These are phyloP conservation scores for Naganishia friedmannii DNA, from an alignment of 768 basidiomycete genomes.

Conservation along the genomic window DNA sequence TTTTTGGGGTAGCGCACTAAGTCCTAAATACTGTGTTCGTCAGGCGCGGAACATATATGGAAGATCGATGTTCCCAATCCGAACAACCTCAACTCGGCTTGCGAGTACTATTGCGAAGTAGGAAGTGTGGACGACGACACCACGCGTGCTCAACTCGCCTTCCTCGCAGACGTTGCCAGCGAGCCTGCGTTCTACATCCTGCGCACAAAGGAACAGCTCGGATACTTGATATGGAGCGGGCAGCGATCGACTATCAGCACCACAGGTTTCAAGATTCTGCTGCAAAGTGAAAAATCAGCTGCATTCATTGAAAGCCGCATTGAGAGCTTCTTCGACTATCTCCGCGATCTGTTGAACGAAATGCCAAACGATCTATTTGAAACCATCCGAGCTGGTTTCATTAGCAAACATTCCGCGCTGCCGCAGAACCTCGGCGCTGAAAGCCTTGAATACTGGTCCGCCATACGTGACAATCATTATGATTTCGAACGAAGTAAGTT, in stretches of 20 bases:
- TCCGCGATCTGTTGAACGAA: conserved; percentile 64
- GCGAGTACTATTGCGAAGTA: conserved; percentile 80
- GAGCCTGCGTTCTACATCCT: conserved; percentile 89
- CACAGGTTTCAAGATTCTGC: conserved; percentile 72
- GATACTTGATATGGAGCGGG: conserved; percentile 71
- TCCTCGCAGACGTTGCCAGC: conserved; percentile 76
- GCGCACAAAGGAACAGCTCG: conserved; percentile 90
- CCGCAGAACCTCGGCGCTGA: conserved; percentile 87
- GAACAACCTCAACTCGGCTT: conserved; percentile 77
- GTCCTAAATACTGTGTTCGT: too few relatives aligned
- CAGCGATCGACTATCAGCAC: conserved; percentile 62
- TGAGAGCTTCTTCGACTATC: conserved; percentile 76
- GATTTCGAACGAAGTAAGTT: conserved; percentile 81
- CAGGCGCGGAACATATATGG: conserved; percentile 71
- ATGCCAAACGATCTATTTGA: conserved; percentile 72
- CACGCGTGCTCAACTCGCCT: conserved; percentile 65
- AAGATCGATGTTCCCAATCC: conserved; percentile 69
- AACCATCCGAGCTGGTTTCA: conserved; percentile 72
- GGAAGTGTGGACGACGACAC: conserved; percentile 66
- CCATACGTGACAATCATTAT: conserved; percentile 73
- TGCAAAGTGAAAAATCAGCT: conserved; percentile 83
- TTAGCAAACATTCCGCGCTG: conserved; percentile 77
- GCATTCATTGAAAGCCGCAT: conserved; percentile 80
- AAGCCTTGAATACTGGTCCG: conserved; percentile 60
- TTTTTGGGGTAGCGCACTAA: conserved; percentile 2